Evolutionary conservation across 164 flowering plant genomes (phyloP), one percentile per base, ranked within the genome.

Genomic region (Kingdonia uniflora): DNA sequence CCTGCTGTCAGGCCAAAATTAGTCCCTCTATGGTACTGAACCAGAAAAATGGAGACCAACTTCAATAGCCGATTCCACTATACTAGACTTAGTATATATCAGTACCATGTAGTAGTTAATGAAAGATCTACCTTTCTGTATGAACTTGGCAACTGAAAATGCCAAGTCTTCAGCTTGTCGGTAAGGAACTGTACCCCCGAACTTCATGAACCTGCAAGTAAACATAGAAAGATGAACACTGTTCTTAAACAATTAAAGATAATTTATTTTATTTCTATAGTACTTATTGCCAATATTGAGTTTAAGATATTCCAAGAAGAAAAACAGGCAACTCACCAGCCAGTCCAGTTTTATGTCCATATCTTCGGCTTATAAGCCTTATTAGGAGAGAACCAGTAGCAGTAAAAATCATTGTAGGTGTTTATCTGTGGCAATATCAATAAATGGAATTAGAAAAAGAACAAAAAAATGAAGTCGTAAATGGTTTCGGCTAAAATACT

Each of bases 311-410:
- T 29, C 8, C 6, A 8, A 29, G 35, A 29, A 29, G 35, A 4
- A 29, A 29, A 29, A 8, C 35, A 29, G 4, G 4, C 35, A 3
- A 8, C 10, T 57, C 77, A 89, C 99, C 99, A 94, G 67, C 92
- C 99, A 58, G 95, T 85, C 99, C 99, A 89, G 42, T 84, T 89
- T 77, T 94, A 97, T 14, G 99, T 94, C 99, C 99, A 94, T 84
- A 87, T 83, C 71, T 87, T 94, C 20, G 99, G 97, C 52, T 94
- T 94, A 59, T 81, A 87, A 42, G 74, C 74, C 71, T 83, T 85
- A 76, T 94, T 94, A 11, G 99, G 97, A 53, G 95, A 73, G 78
- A 94, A 94, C 70, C 84, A 79, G 42, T 94, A 95, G 49, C 97
- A 89, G 67, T 94, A 94, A 72, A 89, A 94, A 24, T 92, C 97